Conservation (phyloP, 768 basidiomycete species). For the Boletus pseudopeckii region DNA sequence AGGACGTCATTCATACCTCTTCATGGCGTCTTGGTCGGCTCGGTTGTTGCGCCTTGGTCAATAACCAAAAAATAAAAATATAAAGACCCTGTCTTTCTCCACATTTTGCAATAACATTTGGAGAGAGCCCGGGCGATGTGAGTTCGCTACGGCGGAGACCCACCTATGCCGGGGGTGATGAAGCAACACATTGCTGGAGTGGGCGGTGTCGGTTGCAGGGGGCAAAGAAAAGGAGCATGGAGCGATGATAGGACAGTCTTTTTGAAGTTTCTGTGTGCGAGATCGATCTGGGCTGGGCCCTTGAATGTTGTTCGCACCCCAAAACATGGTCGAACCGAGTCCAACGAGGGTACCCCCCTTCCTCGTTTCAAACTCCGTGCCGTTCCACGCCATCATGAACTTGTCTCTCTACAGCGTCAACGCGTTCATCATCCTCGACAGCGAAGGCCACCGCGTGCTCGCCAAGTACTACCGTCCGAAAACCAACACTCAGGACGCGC, state of each 20-base stretch:
- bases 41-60: slow-evolving; percentile 33
- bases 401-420: slow-evolving; percentile 84
- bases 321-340: slow-evolving; percentile 4
- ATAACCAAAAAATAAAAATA: slow-evolving; percentile 45
- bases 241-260: slow-evolving; percentile 4
- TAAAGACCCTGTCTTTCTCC: slow-evolving; percentile 53
- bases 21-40: slow-evolving; percentile 38
- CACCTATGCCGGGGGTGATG: slow-evolving; percentile 47
- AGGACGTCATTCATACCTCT: slow-evolving; percentile 36
- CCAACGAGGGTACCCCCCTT: background rate
- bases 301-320: slow-evolving; percentile 12
- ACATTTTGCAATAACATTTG: slow-evolving; percentile 39
- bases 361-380: slow-evolving; percentile 22
- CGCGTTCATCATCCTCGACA: slow-evolving; percentile 88
- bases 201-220: slow-evolving; percentile 39
- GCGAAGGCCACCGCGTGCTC: slow-evolving; percentile 92
- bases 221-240: slow-evolving; percentile 45
- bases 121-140: background rate
- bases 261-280: slow-evolving; percentile 13
- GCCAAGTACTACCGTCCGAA: slow-evolving; percentile 93
- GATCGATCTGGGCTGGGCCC: slow-evolving; percentile 15
- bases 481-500: slow-evolving; percentile 36
- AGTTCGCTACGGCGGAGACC: slow-evolving; percentile 14
- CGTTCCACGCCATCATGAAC: slow-evolving; percentile 43
- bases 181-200: slow-evolving; percentile 33